Base-by-base conservation (phyloP, 768 basidiomycete genomes). In the Hemileccinum impolitum region DNA sequence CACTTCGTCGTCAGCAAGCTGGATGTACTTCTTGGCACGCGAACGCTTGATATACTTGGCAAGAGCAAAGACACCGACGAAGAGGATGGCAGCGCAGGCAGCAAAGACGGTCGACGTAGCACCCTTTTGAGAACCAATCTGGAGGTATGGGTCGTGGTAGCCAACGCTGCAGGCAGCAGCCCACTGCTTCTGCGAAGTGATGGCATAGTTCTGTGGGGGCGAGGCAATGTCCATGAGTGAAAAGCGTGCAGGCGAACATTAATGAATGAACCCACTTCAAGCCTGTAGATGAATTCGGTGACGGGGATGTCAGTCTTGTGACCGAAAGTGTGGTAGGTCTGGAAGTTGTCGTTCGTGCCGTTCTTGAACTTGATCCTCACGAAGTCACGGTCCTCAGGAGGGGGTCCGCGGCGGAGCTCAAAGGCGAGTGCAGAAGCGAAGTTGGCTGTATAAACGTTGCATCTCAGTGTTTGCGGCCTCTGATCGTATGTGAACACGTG, bases 361-460 rank as follows among this genome's bases (percentile, higher is more conserved):
- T 91, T 91, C 79, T 80, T 85, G 79, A 90, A 90, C 67, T 79
- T 84, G 79, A 91, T 77, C 63, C 87, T 85, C 64, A 91, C 69
- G 72, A 90, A 90, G 73, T 87, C 85, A 54, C 87, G 84, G 63
- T 80, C 73, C 59, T 89, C 87, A 12, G 85, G 86, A 39, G 85
- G 80, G 46, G 80, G 78, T 45, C 85, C 84, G 39, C 84, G 81
- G 66, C 84, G 83, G 57, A 91, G 79, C 73, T 91, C 90, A 54
- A 91, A 84, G 48, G 80, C 85, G 43, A 90, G 64, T 41, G 87
- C 85, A 52, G 86, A 82, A 7, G 81, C 80, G 57, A 74, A 90
- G 67, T 90, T 75, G 58, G 88, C 89, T 90, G 46, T 36, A 43
- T 23, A 3, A 43, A 34, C n/a, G 18, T 37, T 10, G 17, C 15